Conservation (phyloP, 768 basidiomycete genomes). For the Tulasnella calospora region DNA sequence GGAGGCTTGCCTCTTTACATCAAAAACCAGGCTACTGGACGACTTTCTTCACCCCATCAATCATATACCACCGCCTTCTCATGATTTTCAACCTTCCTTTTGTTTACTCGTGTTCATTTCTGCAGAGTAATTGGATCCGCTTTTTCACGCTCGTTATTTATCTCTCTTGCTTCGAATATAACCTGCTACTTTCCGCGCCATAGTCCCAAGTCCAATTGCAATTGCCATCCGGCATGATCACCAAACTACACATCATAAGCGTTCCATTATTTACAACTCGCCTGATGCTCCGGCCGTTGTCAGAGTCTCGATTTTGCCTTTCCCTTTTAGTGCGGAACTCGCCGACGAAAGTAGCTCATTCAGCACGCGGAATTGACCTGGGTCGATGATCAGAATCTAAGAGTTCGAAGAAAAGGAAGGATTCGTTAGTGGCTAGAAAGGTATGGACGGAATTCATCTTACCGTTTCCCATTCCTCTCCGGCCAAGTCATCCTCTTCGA, state of each 20-base stretch:
- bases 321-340: conserved; percentile 60
- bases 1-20: background rate
- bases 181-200: background rate
- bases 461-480: conserved; percentile 83
- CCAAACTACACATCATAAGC: background rate
- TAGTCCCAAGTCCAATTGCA: background rate
- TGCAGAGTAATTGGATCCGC: background rate
- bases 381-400: conserved; percentile 89
- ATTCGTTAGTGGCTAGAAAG: background rate
- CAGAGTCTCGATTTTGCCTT: conserved; percentile 74
- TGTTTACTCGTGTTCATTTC: background rate
- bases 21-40: background rate
- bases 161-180: background rate
- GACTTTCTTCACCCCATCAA: background rate
- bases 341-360: conserved; percentile 88
- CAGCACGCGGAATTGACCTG: conserved; percentile 81
- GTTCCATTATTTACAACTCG: background rate
- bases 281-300: conserved; percentile 16
- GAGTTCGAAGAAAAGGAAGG: background rate
- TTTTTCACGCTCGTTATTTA: conserved; percentile 6
- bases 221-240: background rate
- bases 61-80: background rate
- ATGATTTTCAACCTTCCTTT: conserved; percentile 5
- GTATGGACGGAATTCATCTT: conserved; percentile 35
- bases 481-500: conserved; percentile 76